Percentiles rank a stretch among this genome's conserved stretches.
These are phyloP conservation scores for Ambrosia hybrid DNA, from an alignment of 140 eudicot species.

Conservation along the genomic window DNA sequence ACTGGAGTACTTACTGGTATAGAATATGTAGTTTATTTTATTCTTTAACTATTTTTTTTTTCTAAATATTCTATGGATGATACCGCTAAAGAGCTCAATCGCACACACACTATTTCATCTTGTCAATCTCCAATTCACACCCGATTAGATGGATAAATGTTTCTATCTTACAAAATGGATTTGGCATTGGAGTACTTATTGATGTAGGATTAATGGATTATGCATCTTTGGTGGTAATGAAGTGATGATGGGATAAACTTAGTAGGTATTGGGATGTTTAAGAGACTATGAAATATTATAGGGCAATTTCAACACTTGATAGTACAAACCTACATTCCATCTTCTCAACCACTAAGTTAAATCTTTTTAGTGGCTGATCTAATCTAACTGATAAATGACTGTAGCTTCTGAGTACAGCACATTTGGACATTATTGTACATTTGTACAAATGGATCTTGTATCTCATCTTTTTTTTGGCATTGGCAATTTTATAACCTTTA, in stretches of 20 bases:
- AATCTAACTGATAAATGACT: conserved; percentile 14
- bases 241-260: neutral
- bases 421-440: neutral
- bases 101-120: no score
- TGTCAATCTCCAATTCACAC: neutral
- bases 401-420: conserved; percentile 13
- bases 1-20: neutral
- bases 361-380: neutral
- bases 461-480: conserved; percentile 7
- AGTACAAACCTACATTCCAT: neutral
- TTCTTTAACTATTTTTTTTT: neutral
- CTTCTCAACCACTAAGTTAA: neutral
- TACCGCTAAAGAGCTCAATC: no score
- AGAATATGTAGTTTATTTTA: neutral
- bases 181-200: neutral
- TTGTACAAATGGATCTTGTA: neutral
- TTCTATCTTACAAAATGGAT: neutral
- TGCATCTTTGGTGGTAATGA: neutral
- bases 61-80: neutral
- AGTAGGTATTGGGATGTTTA: neutral
- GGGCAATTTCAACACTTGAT: conserved; percentile 1
- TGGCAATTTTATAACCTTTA: neutral
- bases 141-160: neutral
- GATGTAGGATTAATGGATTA: neutral
- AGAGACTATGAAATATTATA: neutral